phyloP scores from a whole-genome alignment of 2,329 filamentous ascomycete genomes.

The Paecilomyces sp. region DNA sequence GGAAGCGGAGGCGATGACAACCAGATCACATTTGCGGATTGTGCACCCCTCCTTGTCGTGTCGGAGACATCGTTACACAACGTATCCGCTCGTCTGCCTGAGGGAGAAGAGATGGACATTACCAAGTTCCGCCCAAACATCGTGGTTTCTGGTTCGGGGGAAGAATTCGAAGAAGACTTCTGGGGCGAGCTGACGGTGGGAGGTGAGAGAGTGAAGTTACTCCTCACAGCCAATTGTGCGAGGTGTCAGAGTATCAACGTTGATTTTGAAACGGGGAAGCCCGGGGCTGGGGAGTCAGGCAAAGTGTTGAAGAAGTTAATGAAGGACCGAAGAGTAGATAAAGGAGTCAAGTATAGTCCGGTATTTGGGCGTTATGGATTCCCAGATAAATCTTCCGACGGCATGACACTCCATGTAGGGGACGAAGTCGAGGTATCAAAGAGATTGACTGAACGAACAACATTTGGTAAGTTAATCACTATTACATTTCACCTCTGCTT shows the following conservation, averaged over 20 bases:
- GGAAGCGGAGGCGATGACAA: slow-evolving; percentile 21
- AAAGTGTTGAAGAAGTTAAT: slow-evolving; percentile 62
- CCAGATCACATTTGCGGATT: slow-evolving; percentile 65
- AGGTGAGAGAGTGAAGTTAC: slow-evolving; percentile 30
- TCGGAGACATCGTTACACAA: slow-evolving; percentile 63
- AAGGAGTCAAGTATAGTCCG: slow-evolving; percentile 59
- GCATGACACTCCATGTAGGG: slow-evolving; percentile 44
- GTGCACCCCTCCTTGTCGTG: slow-evolving; percentile 57
- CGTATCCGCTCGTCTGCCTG: slow-evolving; percentile 52
- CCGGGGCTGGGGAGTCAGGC: slow-evolving; percentile 51
- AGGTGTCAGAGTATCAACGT: slow-evolving; percentile 65
- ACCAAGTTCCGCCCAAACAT: slow-evolving; percentile 68
- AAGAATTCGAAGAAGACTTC: slow-evolving; percentile 63
- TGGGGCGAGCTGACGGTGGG: slow-evolving; percentile 56
- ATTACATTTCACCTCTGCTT: neutral
- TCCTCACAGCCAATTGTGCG: slow-evolving; percentile 62
- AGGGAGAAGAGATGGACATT: slow-evolving; percentile 50
- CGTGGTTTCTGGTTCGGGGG: slow-evolving; percentile 53
- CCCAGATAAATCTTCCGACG: slow-evolving; percentile 32
- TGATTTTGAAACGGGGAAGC: slow-evolving; percentile 59
- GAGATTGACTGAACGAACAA: slow-evolving; percentile 45
- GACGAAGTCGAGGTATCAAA: slow-evolving; percentile 49
- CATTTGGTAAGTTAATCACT: slow-evolving; percentile 41
- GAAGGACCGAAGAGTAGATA: slow-evolving; percentile 63
- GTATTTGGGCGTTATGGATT: slow-evolving; percentile 70